Conservation (phyloP, 2,329 filamentous ascomycete species). For the Claviceps sp. region DNA sequence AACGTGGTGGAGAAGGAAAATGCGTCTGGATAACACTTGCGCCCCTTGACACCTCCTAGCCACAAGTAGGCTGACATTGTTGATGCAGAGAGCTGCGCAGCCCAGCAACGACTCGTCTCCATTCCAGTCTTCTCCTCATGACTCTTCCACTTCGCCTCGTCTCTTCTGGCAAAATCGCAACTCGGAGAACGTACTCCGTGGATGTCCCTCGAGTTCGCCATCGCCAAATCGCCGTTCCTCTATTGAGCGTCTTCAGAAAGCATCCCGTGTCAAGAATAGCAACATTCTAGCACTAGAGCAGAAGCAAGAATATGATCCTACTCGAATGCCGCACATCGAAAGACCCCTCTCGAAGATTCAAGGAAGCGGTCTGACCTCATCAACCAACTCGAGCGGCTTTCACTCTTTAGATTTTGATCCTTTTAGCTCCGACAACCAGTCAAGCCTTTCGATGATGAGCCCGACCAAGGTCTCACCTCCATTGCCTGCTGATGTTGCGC, state of each 20-base stretch:
- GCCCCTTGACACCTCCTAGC: neutral
- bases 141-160: conserved; percentile 58
- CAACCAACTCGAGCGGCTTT: conserved; percentile 39
- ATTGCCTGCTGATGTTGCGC: conserved; percentile 2
- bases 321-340: conserved; percentile 63
- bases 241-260: conserved; percentile 88
- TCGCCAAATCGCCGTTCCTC: conserved; percentile 73
- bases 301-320: conserved; percentile 83
- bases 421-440: conserved; percentile 33
- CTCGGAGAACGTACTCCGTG: conserved; percentile 62
- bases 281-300: conserved; percentile 90
- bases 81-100: conserved; percentile 48
- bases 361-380: conserved; percentile 54
- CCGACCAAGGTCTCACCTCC: conserved; percentile 12
- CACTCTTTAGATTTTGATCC: conserved; percentile 33
- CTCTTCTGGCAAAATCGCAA: conserved; percentile 82
- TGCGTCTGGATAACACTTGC: neutral
- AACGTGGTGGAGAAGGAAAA: neutral
- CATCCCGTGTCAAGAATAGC: conserved; percentile 94
- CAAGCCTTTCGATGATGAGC: conserved; percentile 21
- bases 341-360: conserved; percentile 68
- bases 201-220: conserved; percentile 45
- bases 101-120: conserved; percentile 60
- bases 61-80: conserved; percentile 17
- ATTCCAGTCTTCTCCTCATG: conserved; percentile 71